Evolutionary conservation across 306 rosid species (phyloP), one percentile per base, ranked within the genome.

Genomic region (Citrullus colocynthis): DNA sequence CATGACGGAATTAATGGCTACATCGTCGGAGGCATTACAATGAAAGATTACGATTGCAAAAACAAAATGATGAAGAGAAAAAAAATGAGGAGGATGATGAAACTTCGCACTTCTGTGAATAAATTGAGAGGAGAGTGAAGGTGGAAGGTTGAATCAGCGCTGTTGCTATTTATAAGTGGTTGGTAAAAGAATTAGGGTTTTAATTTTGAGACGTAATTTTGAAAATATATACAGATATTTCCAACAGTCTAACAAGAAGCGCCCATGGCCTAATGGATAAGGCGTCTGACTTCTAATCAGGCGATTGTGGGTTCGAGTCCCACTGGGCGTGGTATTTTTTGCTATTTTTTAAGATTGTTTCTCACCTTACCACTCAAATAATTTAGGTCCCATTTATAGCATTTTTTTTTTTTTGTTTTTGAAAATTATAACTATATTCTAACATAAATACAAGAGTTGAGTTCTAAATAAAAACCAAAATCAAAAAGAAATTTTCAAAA

Each of bases 231-330:
- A 12, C 14, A 0, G 14, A 13, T 1, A 4, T 15, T 15, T 24
- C 28, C 28, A 24, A 24, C 3, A 9, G 0, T 14, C 16, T 0
- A 52, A 3, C 30, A 72, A 1, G 2, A 3, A 51, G 61, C 61
- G 77, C 77, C 77, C 77, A 51, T 73, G 77, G 77, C 77, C 61
- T 73, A 73, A 73, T 73, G 77, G 77, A 73, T 73, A 73, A 73
- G 77, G 77, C 77, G 61, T 73, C 61, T 73, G 77, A 73, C 77
- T 73, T 73, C 77, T 73, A 73, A 73, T 49, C 61, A 73, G 77
- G 77, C 61, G 77, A 73, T 73, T 73, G 77, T 73, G 77, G 61
- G 77, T 73, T 73, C 77, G 77, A 73, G 44, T 72, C 77, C 77
- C 77, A 72, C 77, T 51, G 77, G 77, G 77, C 60, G 77, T 72